Base-by-base conservation (phyloP, 257 asterid species). In the Lithospermum erythrorhizon region DNA sequence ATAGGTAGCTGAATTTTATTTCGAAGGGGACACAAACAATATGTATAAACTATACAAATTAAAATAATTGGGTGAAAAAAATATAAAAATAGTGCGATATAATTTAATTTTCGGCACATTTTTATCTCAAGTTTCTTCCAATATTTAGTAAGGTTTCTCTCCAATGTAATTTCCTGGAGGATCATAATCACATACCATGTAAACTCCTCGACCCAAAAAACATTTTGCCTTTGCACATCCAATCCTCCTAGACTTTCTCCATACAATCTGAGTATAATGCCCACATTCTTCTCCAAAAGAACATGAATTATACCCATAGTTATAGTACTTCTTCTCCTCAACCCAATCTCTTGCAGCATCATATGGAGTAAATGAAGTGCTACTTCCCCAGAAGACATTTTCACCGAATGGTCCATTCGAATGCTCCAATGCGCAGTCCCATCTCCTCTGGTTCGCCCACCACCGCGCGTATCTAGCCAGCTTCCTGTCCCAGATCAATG, bases 301-400 rank as follows among this genome's bases (percentile, higher is more conserved):
- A 23, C 83, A 78, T 5, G 83, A 68, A 37, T 78, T 78, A 6
- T 73, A 65, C 63, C 41, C 5, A 49, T 78, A 78, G 62, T 74
- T 61, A 67, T 78, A 74, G 19, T 58, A 68, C 75, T 73, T 61
- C 59, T 78, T 67, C 73, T 81, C 87, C 16, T 66, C 27, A 49
- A 68, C 75, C 81, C 83, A 78, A 30, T 62, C 81, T 57, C 58
- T 67, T 48, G 76, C 76, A 18, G 83, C 83, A 68, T 78, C 64
- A 2, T 61, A 64, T 61, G 79, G 73, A 30, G 75, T 71, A 82
- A 81, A 78, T 25, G 64, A 11, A 21, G 56, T 65, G 1, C 81
- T 78, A 69, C 81, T 75, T 21, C 83, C 83, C 83, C 83, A 78
- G 67, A 75, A 78, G 5, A 75, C 75, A 58, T 78, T 78, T 69